A percentile compares a stretch with the other conserved stretches of the same genome.
Evolutionary conservation across 192 early-diverging fungal species (phyloP).

Genomic region (Coemansia sp.): DNA sequence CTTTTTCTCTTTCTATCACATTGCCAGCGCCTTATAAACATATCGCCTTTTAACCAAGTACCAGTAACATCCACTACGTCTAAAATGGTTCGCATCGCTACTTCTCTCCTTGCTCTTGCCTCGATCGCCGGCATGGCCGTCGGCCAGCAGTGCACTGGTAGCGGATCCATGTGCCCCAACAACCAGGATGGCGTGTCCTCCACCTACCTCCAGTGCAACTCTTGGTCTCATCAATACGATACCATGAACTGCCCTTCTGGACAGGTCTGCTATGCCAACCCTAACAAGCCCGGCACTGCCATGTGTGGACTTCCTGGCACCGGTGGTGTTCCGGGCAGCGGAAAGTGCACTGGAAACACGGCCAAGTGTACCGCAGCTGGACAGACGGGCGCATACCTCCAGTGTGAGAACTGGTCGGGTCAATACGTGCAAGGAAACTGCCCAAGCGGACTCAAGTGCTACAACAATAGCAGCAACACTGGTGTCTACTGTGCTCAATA

Average conservation of each 20-base stretch:
- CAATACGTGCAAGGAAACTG: constrained; percentile 36
- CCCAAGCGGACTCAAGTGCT: constrained; percentile 47
- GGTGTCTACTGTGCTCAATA: constrained; percentile 37
- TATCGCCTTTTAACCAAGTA: not conserved
- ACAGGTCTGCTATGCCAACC: constrained; percentile 56
- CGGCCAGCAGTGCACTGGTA: constrained; percentile 47
- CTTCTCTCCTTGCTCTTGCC: constrained; percentile 21
- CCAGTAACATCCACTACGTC: not conserved
- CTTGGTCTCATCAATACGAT: constrained; percentile 30
- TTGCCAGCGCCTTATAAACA: not conserved
- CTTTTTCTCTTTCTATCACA: constrained; percentile 2
- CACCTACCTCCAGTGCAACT: constrained; percentile 56
- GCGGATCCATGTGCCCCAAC: constrained; percentile 48
- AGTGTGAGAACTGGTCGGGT: constrained; percentile 51
- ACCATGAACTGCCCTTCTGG: constrained; percentile 32
- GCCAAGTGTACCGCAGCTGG: constrained; percentile 41
- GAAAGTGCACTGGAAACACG: constrained; percentile 40
- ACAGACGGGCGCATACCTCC: constrained; percentile 32
- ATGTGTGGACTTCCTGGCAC: constrained; percentile 51
- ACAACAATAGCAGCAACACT: constrained; percentile 31
- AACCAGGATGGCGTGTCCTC: constrained; percentile 46
- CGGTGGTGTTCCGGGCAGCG: constrained; percentile 32
- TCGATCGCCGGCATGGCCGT: constrained; percentile 16
- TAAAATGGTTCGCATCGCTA: constrained; percentile 40
- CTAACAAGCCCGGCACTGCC: constrained; percentile 35